Evolutionary conservation across 106 monocot species (phyloP).

Genomic region (Triglochin maritima): DNA sequence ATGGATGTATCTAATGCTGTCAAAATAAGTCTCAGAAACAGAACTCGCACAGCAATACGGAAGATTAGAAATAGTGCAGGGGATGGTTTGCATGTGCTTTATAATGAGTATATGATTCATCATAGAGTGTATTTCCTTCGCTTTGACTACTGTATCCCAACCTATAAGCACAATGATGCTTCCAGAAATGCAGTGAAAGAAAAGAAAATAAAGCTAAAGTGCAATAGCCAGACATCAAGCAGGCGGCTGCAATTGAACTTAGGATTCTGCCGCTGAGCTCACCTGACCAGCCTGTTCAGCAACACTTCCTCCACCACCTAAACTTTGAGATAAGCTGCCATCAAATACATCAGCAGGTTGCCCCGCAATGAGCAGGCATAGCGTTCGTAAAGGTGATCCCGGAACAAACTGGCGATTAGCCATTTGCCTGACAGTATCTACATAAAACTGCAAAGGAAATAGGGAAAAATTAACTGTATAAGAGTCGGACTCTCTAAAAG

Average conservation of each 20-base stretch:
- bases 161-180: no score
- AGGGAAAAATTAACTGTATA: not conserved
- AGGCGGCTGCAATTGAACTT: not conserved
- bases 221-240: no score
- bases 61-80: no score
- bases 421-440: conserved; percentile 96
- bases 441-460: conserved; percentile 58
- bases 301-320: conserved; percentile 21
- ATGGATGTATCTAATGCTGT: no score
- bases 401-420: conserved; percentile 65
- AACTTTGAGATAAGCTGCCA: conserved; percentile 14
- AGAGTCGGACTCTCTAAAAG: not conserved
- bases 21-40: not conserved
- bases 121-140: no score
- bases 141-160: no score
- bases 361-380: conserved; percentile 93
- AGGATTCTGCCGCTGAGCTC: not conserved
- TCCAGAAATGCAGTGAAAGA: no score
- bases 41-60: no score
- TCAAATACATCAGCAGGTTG: conserved; percentile 89
- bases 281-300: conserved; percentile 23
- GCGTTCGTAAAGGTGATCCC: conserved; percentile 87
- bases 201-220: no score
- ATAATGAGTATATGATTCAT: no score
- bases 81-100: no score